phyloP scores from a whole-genome alignment of 2,329 filamentous ascomycete genomes.

The Colletotrichum euphorbiae region DNA sequence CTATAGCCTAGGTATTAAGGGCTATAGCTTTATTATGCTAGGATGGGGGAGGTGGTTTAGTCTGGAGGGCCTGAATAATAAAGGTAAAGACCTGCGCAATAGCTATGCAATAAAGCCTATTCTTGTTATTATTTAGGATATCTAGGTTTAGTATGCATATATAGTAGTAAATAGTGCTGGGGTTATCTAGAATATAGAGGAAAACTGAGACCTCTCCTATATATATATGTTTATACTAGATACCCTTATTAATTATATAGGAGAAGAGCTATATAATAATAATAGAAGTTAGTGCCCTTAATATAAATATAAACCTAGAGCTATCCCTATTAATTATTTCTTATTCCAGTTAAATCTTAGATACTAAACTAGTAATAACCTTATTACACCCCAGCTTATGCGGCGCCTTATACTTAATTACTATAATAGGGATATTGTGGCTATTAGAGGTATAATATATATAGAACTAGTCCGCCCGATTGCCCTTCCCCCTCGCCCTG shows the following conservation, averaged over 20 bases:
- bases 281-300: background rate
- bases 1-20: constrained; percentile 44
- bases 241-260: too few relatives aligned
- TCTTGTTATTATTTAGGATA: constrained; percentile 47
- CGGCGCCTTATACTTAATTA: too few relatives aligned
- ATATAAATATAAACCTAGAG: background rate
- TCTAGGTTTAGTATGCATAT: constrained; percentile 44
- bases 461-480: too few relatives aligned
- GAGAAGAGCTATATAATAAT: too few relatives aligned
- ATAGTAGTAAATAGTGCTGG: background rate
- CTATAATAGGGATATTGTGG: too few relatives aligned
- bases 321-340: background rate
- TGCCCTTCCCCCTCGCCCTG: too few relatives aligned
- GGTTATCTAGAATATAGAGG: background rate
- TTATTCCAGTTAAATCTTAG: background rate
- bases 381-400: background rate
- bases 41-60: constrained; percentile 43
- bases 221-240: too few relatives aligned
- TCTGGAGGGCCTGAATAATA: constrained; percentile 48
- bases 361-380: background rate
- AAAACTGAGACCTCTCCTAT: background rate
- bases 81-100: constrained; percentile 54
- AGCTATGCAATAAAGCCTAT: constrained; percentile 51
- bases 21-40: constrained; percentile 48
- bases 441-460: too few relatives aligned